Evolutionary conservation across 768 basidiomycete genomes (phyloP).

Genomic region (Lentinula guzmanii): DNA sequence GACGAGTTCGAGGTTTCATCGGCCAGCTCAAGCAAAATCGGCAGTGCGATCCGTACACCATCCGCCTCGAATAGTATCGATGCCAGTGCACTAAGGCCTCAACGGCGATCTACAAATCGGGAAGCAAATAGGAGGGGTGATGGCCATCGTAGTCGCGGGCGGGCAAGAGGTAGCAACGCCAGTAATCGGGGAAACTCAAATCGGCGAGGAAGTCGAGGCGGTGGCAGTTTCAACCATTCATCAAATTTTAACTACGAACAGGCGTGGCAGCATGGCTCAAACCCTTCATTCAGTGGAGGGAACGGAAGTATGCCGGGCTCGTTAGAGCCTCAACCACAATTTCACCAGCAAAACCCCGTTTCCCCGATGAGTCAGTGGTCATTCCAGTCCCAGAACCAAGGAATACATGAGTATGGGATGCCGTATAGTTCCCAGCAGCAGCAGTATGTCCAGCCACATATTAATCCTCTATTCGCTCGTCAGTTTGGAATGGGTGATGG

Average conservation of each 20-base stretch:
- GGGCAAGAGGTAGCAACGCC: conserved; percentile 20
- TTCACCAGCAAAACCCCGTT: conserved; percentile 1
- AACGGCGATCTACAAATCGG: conserved; percentile 12
- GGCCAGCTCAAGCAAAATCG: conserved; percentile 1
- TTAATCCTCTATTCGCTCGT: conserved; percentile 75
- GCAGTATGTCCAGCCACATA: conserved; percentile 65
- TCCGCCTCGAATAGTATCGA: neutral
- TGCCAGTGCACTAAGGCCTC: neutral
- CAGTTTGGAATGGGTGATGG: conserved; percentile 44
- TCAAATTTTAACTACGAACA: neutral
- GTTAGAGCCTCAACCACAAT: neutral
- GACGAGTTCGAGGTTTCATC: conserved; percentile 33
- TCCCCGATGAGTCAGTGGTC: conserved; percentile 4
- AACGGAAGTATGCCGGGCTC: neutral
- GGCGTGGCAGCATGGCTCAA: neutral
- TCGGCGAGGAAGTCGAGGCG: neutral
- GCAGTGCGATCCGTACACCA: neutral
- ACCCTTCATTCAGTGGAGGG: neutral
- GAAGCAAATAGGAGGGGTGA: conserved; percentile 18
- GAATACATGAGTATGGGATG: neutral
- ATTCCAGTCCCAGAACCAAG: neutral
- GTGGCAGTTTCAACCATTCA: neutral
- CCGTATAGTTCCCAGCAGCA: conserved; percentile 10
- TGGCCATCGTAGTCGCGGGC: conserved; percentile 19
- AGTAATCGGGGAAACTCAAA: neutral